Conservation (phyloP, 306 rosid species). For the Macrotyloma uniflorum region DNA sequence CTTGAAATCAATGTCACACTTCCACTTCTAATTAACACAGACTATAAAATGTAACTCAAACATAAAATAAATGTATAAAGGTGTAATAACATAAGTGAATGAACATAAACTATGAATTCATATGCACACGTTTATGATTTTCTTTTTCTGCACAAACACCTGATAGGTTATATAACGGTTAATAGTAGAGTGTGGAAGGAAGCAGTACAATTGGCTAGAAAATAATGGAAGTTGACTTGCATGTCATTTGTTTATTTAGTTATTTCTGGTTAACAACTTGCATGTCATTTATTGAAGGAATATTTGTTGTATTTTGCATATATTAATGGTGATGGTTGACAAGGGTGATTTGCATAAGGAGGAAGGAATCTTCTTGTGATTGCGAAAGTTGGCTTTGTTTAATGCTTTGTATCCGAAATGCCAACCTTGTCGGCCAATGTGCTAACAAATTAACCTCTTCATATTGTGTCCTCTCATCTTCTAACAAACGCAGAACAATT, state of each 20-base stretch:
- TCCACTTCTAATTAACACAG: neutral
- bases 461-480: slow-evolving; percentile 12
- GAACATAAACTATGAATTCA: neutral
- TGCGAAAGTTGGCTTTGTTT: slow-evolving; percentile 13
- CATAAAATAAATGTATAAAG: neutral
- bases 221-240: slow-evolving; percentile 32
- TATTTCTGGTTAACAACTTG: slow-evolving; percentile 2
- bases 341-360: neutral
- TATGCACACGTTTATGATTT: neutral
- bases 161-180: neutral
- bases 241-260: neutral
- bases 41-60: neutral
- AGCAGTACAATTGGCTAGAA: neutral
- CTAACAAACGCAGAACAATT: slow-evolving; percentile 27
- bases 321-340: neutral
- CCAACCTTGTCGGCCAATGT: slow-evolving; percentile 28
- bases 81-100: neutral
- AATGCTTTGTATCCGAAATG: slow-evolving; percentile 30
- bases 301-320: neutral
- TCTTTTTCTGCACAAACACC: neutral
- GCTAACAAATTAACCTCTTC: neutral
- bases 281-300: slow-evolving; percentile 14
- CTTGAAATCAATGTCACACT: slow-evolving; percentile 30
- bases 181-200: slow-evolving; percentile 18
- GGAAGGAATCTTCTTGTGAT: slow-evolving; percentile 26